Evolutionary conservation across 495 filamentous ascomycete genomes (phyloP).

Genomic region (Haplographium delicatum): DNA sequence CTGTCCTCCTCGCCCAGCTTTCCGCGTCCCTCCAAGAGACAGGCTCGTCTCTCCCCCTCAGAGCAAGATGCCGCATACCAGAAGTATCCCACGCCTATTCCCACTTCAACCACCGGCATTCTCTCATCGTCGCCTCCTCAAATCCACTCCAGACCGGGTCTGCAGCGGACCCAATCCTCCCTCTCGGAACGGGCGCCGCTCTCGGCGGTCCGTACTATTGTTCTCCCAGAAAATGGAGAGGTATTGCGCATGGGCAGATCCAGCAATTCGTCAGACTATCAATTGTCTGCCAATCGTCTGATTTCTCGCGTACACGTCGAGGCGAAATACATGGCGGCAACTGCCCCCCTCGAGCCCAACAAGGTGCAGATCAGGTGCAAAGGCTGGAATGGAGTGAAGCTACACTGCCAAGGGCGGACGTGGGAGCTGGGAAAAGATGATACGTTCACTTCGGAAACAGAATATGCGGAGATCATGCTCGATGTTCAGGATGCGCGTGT

Average conservation of each 20-base stretch:
- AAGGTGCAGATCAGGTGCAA: constrained; percentile 82
- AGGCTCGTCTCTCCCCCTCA: constrained; percentile 44
- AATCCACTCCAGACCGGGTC: constrained; percentile 34
- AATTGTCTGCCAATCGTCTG: constrained; percentile 82
- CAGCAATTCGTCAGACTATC: constrained; percentile 86
- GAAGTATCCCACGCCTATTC: constrained; percentile 85
- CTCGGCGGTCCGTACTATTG: constrained; percentile 70
- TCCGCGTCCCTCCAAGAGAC: constrained; percentile 67
- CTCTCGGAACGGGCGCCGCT: constrained; percentile 81
- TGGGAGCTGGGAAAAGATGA: constrained; percentile 86
- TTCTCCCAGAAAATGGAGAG: constrained; percentile 79
- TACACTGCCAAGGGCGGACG: constrained; percentile 85
- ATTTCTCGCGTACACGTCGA: constrained; percentile 92
- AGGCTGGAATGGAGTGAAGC: constrained; percentile 92
- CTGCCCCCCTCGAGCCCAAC: constrained; percentile 37
- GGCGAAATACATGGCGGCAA: constrained; percentile 71
- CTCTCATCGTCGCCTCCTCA: constrained; percentile 79
- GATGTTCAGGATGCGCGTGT: constrained; percentile 93
- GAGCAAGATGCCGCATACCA: constrained; percentile 37
- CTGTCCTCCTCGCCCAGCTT: constrained; percentile 81
- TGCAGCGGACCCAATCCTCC: constrained; percentile 59
- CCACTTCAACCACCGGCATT: constrained; percentile 88
- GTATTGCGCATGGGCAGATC: constrained; percentile 81
- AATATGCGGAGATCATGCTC: constrained; percentile 86
- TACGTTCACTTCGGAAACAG: constrained; percentile 85